Base-by-base conservation (phyloP, 2,329 filamentous ascomycete genomes). In the Mycosphaerelloides madeirae region DNA sequence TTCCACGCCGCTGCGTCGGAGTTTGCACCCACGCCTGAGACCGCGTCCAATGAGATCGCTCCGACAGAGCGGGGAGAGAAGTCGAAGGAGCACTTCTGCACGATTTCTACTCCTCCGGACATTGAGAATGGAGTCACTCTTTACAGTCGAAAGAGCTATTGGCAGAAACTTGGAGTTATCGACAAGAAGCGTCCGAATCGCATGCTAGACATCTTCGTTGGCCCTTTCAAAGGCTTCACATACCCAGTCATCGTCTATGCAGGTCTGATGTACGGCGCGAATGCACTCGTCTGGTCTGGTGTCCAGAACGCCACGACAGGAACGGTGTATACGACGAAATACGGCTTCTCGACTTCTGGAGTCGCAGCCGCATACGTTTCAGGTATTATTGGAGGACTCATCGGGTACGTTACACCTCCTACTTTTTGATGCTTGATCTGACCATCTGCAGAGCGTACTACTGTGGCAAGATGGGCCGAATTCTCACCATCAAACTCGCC, bases 131-230 rank as follows among this genome's bases (percentile, higher is more conserved):
- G 65, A 6, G 56, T 59, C 33, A 45, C 54, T 1, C 37, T 50
- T 1, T 66, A 63, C 51, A 62, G 61, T 2, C 58, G 63, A 6
- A 73, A 72, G 57, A 68, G 67, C 0, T 72, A 68, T 42, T 41
- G 61, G 31, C 66, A 71, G 41, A 75, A 72, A 43, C 61, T 74
- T 38, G 55, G 59, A 29, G 16, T 49, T 19, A 15, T 38, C 11
- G 66, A 68, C 53, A 67, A 66, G 43, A 60, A 66, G 40, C 68
- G 70, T 12, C 71, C 69, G 0, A 46, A 75, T 64, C 2, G 66
- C 61, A 15, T 74, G 62, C 20, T 67, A 8, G 62, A 68, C 29
- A 64, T 69, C 22, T 61, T 67, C 41, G n/a, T 53, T 31, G 55
- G 47, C 4, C 53, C 55, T 2, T 56, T 57, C 49, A 50, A 49